These are phyloP conservation scores for Phaeosphaeriaceae sp. DNA, from an alignment of 2,329 filamentous ascomycete species.

Conservation along the genomic window DNA sequence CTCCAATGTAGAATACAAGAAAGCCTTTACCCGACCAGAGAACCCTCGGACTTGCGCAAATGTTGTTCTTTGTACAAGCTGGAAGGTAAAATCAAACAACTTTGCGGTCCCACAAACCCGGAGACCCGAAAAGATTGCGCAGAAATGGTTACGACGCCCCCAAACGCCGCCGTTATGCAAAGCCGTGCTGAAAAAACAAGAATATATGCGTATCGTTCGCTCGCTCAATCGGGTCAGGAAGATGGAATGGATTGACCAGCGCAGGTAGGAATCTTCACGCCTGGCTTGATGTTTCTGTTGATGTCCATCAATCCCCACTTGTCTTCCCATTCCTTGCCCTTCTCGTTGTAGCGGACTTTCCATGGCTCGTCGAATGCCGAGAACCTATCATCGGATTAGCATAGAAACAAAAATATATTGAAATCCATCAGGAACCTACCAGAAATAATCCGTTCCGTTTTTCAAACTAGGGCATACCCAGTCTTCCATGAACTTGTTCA, in stretches of 20 bases:
- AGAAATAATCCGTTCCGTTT: conserved; percentile 93
- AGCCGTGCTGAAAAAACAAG: neutral
- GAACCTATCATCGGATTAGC: conserved; percentile 63
- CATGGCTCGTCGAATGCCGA: conserved; percentile 96
- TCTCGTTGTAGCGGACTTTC: conserved; percentile 78
- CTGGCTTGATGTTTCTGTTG: conserved; percentile 81
- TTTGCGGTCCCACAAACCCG: neutral
- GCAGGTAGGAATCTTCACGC: conserved; percentile 87
- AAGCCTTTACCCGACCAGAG: neutral
- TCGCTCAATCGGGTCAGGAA: conserved; percentile 1
- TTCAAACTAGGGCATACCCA: conserved; percentile 83
- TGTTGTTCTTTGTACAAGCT: neutral
- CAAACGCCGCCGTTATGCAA: conserved; percentile 35
- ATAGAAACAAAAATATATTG: neutral
- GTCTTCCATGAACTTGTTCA: conserved; percentile 85
- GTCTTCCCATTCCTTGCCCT: conserved; percentile 81
- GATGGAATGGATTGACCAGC: conserved; percentile 66
- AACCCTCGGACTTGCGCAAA: neutral
- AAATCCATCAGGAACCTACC: conserved; percentile 59
- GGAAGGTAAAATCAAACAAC: neutral
- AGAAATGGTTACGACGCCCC: conserved; percentile 20
- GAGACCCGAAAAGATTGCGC: conserved; percentile 16
- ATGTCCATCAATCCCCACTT: conserved; percentile 94
- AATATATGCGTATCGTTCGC: neutral
- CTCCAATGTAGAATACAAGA: neutral